These are phyloP conservation scores for Rhodamnia argentea DNA, from an alignment of 345 rosid species.

Conservation along the genomic window DNA sequence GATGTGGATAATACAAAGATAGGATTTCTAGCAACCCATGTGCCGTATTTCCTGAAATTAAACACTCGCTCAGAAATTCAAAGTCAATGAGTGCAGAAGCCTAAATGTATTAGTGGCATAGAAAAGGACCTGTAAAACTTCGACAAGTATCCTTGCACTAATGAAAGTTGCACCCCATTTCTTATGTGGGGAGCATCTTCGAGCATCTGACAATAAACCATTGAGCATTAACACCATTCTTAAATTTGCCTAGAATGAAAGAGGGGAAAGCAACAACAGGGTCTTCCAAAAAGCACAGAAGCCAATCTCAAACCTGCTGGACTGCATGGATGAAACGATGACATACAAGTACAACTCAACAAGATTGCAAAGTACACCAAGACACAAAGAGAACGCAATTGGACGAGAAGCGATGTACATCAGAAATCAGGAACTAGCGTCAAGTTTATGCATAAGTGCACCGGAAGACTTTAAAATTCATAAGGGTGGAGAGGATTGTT, in stretches of 20 bases:
- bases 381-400: not conserved
- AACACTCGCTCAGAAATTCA: not conserved
- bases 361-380: not conserved
- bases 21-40: constrained; percentile 92
- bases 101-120: not conserved
- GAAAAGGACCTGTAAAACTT: constrained; percentile 64
- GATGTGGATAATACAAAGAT: constrained; percentile 55
- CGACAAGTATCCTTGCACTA: constrained; percentile 85
- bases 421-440: not conserved
- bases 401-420: not conserved
- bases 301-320: not conserved
- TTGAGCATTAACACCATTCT: not conserved
- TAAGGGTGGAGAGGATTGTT: not conserved
- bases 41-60: constrained; percentile 73
- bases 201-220: constrained; percentile 33
- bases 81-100: not conserved
- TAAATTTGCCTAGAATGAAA: not conserved
- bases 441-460: not conserved
- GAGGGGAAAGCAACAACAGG: not conserved
- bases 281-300: not conserved
- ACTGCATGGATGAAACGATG: not conserved
- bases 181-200: constrained; percentile 61
- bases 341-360: not conserved
- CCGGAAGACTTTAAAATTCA: not conserved
- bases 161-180: constrained; percentile 55